phyloP scores from a whole-genome alignment of 306 rosid species.

The Hippophae rhamnoides region DNA sequence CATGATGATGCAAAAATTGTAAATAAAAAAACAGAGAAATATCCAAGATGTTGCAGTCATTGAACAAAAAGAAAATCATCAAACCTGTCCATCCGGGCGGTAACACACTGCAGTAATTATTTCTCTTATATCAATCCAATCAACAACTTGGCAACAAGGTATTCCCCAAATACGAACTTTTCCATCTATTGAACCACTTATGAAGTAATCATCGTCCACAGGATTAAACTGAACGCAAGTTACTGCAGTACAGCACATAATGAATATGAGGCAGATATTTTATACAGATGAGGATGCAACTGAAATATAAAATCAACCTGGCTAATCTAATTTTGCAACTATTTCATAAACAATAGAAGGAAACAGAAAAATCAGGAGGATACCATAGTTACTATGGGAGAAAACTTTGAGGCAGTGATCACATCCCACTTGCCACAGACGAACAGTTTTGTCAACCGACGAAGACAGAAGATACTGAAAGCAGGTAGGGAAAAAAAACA shows the following conservation, averaged over 20 bases:
- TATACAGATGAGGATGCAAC: not conserved
- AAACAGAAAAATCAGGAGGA: constrained; percentile 10
- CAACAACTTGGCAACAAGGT: constrained; percentile 70
- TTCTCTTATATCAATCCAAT: constrained; percentile 66
- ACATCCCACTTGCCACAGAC: constrained; percentile 71
- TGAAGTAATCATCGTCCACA: constrained; percentile 75
- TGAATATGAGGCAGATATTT: constrained; percentile 17
- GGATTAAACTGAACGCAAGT: constrained; percentile 93
- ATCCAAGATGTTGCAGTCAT: constrained; percentile 1
- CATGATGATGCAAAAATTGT: constrained; percentile 19
- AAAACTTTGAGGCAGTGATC: constrained; percentile 68
- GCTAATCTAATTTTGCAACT: constrained; percentile 7
- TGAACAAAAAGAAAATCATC: constrained; percentile 17
- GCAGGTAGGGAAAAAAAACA: not conserved
- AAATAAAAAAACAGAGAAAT: constrained; percentile 14
- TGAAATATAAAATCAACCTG: constrained; percentile 6
- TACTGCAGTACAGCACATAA: constrained; percentile 44
- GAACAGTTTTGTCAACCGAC: constrained; percentile 85
- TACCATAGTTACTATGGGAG: constrained; percentile 88
- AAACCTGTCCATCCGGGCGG: constrained; percentile 89
- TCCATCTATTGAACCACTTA: constrained; percentile 95
- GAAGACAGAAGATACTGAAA: constrained; percentile 78
- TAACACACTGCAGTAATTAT: constrained; percentile 87
- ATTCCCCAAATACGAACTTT: constrained; percentile 93
- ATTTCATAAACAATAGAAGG: constrained; percentile 4